phyloP scores from a whole-genome alignment of 257 asterid species.

The Solanum ossicruentum region DNA sequence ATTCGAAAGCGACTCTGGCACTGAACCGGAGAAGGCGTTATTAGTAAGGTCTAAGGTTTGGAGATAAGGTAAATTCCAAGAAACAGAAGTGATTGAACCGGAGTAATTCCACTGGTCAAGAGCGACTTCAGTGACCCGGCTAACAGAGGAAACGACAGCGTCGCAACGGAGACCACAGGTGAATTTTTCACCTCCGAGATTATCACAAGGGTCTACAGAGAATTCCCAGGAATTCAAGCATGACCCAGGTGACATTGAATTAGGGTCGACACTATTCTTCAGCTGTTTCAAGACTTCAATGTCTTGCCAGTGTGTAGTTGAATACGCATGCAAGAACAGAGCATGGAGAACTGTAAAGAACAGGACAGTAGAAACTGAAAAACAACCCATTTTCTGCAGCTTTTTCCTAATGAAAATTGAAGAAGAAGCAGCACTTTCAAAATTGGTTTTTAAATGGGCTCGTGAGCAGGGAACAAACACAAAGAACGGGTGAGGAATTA shows the following conservation, averaged over 20 bases:
- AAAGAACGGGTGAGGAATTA: neutral
- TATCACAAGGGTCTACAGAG: constrained; percentile 63
- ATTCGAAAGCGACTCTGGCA: constrained; percentile 44
- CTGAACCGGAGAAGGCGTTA: constrained; percentile 38
- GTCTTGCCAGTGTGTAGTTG: constrained; percentile 54
- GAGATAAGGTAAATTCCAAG: constrained; percentile 43
- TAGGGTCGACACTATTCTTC: constrained; percentile 31
- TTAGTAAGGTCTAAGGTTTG: constrained; percentile 45
- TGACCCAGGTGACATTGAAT: constrained; percentile 35
- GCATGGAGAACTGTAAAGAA: neutral
- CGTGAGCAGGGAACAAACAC: neutral
- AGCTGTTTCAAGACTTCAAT: constrained; percentile 47
- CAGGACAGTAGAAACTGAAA: neutral
- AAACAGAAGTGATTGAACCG: constrained; percentile 26
- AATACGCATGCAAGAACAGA: constrained; percentile 7
- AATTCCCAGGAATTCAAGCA: constrained; percentile 77
- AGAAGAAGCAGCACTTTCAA: neutral
- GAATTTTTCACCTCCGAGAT: constrained; percentile 39
- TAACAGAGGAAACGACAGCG: constrained; percentile 5
- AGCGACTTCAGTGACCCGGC: constrained; percentile 57
- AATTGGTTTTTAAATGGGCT: neutral
- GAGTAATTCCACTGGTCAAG: constrained; percentile 70
- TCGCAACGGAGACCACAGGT: constrained; percentile 84
- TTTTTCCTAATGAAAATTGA: neutral
- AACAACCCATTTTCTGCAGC: neutral